Conservation (phyloP, 2,329 filamentous ascomycete genomes). For the Lasiodiplodia theobromae region DNA sequence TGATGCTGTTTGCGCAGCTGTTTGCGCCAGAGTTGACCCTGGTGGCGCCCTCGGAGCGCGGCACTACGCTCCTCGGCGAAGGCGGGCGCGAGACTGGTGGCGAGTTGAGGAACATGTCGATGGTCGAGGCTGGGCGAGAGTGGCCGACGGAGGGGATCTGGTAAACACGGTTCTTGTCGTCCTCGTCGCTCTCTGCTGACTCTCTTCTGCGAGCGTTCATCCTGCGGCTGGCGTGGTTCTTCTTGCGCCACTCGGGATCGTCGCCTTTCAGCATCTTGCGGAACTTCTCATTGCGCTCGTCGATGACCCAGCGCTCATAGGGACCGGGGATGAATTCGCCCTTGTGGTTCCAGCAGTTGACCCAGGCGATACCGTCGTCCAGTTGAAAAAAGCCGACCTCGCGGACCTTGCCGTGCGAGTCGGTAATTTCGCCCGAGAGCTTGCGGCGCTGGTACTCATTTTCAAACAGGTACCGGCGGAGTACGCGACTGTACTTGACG, state of each 20-base stretch:
- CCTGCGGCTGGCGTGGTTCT: conserved; percentile 5
- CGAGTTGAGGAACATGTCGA: conserved; percentile 11
- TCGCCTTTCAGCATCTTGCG: conserved; percentile 49
- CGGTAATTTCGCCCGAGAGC: conserved; percentile 49
- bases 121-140: conserved; percentile 23
- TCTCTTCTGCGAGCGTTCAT: background rate
- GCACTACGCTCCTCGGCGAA: background rate
- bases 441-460: conserved; percentile 57
- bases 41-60: conserved; percentile 31
- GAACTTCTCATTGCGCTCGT: conserved; percentile 48
- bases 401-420: conserved; percentile 47
- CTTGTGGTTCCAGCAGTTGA: conserved; percentile 58
- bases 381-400: conserved; percentile 57
- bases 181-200: conserved; percentile 21
- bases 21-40: conserved; percentile 34
- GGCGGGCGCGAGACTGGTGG: conserved; percentile 19
- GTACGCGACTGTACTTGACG: conserved; percentile 57
- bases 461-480: conserved; percentile 58
- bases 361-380: conserved; percentile 58
- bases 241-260: conserved; percentile 41
- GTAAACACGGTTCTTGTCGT: conserved; percentile 20
- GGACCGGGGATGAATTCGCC: conserved; percentile 59
- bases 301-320: conserved; percentile 58
- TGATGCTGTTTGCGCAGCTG: conserved; percentile 34
- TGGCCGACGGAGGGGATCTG: conserved; percentile 15